Conservation (phyloP, 345 rosid genomes). For the Eucalyptus cloeziana region DNA sequence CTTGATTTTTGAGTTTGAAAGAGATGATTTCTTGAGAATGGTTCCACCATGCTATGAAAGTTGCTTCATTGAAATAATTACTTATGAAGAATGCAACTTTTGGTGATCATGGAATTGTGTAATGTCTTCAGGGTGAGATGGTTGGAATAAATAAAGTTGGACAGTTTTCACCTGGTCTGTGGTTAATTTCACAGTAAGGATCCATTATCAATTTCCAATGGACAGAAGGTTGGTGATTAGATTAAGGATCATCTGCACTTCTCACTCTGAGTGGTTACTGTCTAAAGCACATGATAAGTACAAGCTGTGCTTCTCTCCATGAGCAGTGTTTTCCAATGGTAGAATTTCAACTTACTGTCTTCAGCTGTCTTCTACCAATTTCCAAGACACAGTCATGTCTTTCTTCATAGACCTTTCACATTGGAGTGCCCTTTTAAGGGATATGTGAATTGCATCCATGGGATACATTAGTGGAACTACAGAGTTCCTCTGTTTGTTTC, state of each 20-base stretch:
- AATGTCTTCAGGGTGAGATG: not conserved
- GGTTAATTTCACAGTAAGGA: not conserved
- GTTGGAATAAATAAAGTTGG: not conserved
- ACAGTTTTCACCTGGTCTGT: not conserved
- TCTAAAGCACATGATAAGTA: not conserved
- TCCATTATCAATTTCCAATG: not conserved
- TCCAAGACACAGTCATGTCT: not conserved
- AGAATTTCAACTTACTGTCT: not conserved
- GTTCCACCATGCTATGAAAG: not conserved
- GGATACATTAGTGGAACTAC: not conserved
- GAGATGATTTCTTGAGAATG: not conserved
- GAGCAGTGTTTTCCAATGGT: not conserved
- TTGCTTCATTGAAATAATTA: not conserved
- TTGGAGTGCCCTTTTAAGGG: not conserved
- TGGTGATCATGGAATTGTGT: not conserved
- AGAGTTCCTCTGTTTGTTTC: not conserved
- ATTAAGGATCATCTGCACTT: not conserved
- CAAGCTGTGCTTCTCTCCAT: not conserved
- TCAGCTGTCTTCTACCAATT: not conserved
- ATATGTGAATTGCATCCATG: not conserved
- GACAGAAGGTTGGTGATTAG: not conserved
- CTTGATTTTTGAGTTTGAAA: not conserved
- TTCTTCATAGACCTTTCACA: not conserved
- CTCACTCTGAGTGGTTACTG: not conserved
- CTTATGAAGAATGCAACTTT: not conserved